These are phyloP conservation scores for Epichloe gansuensis DNA, from an alignment of 2,329 filamentous ascomycete species.

Conservation along the genomic window DNA sequence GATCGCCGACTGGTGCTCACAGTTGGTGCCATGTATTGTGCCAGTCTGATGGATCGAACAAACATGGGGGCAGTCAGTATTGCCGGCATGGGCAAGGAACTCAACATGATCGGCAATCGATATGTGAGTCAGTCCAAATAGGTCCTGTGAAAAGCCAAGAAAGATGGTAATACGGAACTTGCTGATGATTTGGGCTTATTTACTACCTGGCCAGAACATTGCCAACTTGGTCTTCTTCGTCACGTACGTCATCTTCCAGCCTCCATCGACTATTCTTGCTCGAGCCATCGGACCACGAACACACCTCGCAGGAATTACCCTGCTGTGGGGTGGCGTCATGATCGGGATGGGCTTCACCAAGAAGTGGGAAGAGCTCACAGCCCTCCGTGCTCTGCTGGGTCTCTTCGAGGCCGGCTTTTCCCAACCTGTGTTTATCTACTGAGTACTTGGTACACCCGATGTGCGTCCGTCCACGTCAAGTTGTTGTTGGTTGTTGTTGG, in stretches of 20 bases:
- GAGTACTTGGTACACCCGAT: conserved; percentile 62
- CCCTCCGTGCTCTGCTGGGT: conserved; percentile 46
- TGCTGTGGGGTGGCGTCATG: conserved; percentile 50
- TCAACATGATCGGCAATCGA: conserved; percentile 32
- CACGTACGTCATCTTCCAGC: conserved; percentile 60
- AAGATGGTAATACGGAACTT: neutral
- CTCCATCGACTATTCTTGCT: conserved; percentile 56
- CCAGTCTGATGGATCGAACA: conserved; percentile 67
- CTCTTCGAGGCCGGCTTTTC: conserved; percentile 61
- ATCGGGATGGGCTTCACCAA: conserved; percentile 53
- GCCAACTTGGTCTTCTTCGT: conserved; percentile 64
- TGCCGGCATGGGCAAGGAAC: conserved; percentile 46
- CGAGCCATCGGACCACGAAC: conserved; percentile 52
- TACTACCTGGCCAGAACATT: conserved; percentile 34
- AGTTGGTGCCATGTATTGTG: conserved; percentile 57
- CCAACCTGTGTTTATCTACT: conserved; percentile 59
- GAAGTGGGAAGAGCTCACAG: conserved; percentile 39
- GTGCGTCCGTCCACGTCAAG: conserved; percentile 23
- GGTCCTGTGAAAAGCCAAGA: neutral
- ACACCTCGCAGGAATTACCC: conserved; percentile 41
- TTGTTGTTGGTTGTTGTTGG: too few species aligned
- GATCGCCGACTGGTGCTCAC: conserved; percentile 53
- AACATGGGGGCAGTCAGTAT: conserved; percentile 64
- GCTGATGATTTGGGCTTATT: neutral
- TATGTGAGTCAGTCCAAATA: conserved; percentile 23